Evolutionary conservation across 495 filamentous ascomycete genomes (phyloP).

Genomic region (Daldinia loculata): DNA sequence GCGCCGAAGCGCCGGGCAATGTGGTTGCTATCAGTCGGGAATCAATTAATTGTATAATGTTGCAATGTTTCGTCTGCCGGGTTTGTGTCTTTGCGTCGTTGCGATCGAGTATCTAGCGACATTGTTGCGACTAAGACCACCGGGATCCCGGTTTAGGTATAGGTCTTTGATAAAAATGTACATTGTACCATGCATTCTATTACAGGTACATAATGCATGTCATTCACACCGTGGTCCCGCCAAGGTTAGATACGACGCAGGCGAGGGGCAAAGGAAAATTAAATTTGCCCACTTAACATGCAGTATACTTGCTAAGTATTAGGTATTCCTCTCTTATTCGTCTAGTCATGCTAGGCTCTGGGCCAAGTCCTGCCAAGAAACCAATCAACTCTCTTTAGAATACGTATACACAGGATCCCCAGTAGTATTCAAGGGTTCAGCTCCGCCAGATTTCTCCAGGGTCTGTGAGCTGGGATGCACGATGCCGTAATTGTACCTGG

Average conservation of each 20-base stretch:
- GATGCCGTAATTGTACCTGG: slow-evolving; percentile 27
- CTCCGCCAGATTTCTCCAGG: slow-evolving; percentile 25
- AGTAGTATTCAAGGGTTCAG: slow-evolving; percentile 22
- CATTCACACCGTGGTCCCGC: slow-evolving; percentile 17
- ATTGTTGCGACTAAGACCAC: not conserved
- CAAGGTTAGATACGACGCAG: slow-evolving; percentile 14
- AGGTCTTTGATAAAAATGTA: not conserved
- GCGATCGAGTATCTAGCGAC: not conserved
- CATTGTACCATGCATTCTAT: not conserved
- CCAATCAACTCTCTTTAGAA: not conserved
- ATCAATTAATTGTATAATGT: not conserved
- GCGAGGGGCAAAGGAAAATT: slow-evolving; percentile 6
- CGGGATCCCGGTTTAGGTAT: not conserved
- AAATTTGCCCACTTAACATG: not conserved
- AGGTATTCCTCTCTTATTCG: not conserved
- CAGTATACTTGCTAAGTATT: not conserved
- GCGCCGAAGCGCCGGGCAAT: slow-evolving; percentile 3
- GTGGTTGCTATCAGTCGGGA: not conserved
- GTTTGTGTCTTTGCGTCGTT: not conserved
- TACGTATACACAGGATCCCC: slow-evolving; percentile 12
- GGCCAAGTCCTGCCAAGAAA: slow-evolving; percentile 25
- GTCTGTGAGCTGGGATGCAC: slow-evolving; percentile 18
- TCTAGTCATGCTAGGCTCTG: slow-evolving; percentile 10
- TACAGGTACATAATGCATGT: not conserved
- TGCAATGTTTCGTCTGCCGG: not conserved